Evolutionary conservation across 2,329 filamentous ascomycete genomes (phyloP), one percentile per base, ranked within the genome.

Genomic region (Fusarium concolor): DNA sequence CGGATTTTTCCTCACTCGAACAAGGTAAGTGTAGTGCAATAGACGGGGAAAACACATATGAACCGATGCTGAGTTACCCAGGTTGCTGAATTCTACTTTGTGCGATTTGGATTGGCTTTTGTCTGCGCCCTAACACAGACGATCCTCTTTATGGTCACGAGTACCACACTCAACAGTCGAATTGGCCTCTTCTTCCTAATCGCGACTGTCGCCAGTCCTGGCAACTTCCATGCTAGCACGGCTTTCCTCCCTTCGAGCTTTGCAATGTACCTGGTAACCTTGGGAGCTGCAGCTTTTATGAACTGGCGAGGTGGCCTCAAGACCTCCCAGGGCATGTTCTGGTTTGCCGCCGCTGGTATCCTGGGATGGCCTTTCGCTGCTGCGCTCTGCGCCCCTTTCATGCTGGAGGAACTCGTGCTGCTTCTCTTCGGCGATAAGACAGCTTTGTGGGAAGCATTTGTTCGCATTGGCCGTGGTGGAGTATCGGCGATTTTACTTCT

Each of bases 331-430:
- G 96, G 93, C 37, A 93, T 99, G 64, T 91, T 92, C 79, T 97
- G 93, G 90, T 97, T 98, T 75, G 93, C 92, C 15, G 82, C 93
- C 10, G 96, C 93, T 31, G 92, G 91, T 10, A 85, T 96, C 39
- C 81, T 99, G 11, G 96, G 96, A 1, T 99, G 96, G 96, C 96
- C 96, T 0, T 99, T 99, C 81, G 90, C 94, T 14, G 89, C 90
- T 37, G 94, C 93, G 11, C 84, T 99, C 39, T 89, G 92, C 56
- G 79, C 90, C 8, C 96, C 96, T 1, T 96, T 96, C 74, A 77
- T 97, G 28, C 72, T 90, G 0, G 94, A 97, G 77, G 94, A 97
- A 73, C 76, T 88, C 4, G 76, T 94, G 5, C 79, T 89, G 45
- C 82, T 85, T 10, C 43, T 83, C 20, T 78, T 89, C 37, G 84